Evolutionary conservation across 495 filamentous ascomycete species (phyloP).

Genomic region (Penicillium dipodomyicola): DNA sequence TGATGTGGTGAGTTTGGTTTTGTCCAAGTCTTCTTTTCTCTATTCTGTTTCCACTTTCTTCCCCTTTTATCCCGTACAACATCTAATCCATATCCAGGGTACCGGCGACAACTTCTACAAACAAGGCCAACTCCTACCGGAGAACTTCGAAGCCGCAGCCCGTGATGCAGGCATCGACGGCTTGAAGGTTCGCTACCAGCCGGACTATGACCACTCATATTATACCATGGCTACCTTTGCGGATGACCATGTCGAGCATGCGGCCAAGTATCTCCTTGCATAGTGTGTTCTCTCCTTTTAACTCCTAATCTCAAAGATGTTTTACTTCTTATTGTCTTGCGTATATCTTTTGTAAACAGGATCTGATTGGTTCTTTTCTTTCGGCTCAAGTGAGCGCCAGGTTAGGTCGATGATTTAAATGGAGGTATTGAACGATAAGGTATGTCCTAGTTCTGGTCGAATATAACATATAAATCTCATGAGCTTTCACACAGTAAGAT

Average conservation of each 20-base stretch:
- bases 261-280: constrained; percentile 73
- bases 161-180: constrained; percentile 65
- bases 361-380: constrained; percentile 21
- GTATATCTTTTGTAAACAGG: constrained; percentile 10
- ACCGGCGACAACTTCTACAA: constrained; percentile 96
- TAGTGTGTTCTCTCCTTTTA: constrained; percentile 44
- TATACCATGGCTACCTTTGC: constrained; percentile 88
- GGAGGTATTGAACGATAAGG: background rate
- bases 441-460: too few relatives aligned
- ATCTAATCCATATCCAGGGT: constrained; percentile 47
- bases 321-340: background rate
- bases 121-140: constrained; percentile 84
- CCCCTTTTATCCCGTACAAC: background rate
- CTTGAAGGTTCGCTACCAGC: constrained; percentile 75
- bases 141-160: constrained; percentile 83
- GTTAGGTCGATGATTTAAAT: constrained; percentile 18
- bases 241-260: constrained; percentile 86
- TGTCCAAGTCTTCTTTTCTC: background rate
- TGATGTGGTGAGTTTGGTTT: constrained; percentile 62
- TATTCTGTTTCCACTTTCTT: background rate
- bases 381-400: constrained; percentile 23
- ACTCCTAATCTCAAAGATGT: constrained; percentile 12
- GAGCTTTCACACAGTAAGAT: too few relatives aligned
- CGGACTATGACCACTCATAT: constrained; percentile 96
- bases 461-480: too few relatives aligned